These are phyloP conservation scores for Syncephalastrum monosporum DNA, from an alignment of 371 early-diverging fungal species.

Conservation along the genomic window DNA sequence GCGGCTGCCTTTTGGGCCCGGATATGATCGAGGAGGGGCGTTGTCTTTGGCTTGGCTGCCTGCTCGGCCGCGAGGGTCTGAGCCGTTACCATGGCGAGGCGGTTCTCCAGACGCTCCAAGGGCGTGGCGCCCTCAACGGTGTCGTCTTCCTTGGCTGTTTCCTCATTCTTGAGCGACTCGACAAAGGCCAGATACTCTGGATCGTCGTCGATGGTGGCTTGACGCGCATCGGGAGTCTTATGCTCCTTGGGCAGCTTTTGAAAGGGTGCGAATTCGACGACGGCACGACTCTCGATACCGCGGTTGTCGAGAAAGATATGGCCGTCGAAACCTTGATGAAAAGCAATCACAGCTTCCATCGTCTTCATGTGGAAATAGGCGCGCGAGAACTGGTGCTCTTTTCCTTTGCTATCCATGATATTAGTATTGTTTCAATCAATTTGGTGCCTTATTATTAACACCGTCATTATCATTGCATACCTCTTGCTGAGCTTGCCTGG, in stretches of 20 bases:
- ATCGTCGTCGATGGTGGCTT: slow-evolving; percentile 80
- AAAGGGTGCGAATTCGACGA: slow-evolving; percentile 82
- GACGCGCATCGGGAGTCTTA: slow-evolving; percentile 64
- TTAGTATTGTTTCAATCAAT: neutral
- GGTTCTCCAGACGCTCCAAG: slow-evolving; percentile 53
- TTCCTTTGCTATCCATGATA: slow-evolving; percentile 55
- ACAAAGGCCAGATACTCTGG: slow-evolving; percentile 76
- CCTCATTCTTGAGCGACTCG: slow-evolving; percentile 60
- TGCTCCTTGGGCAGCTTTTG: slow-evolving; percentile 71
- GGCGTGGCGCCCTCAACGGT: slow-evolving; percentile 37
- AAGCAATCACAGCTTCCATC: slow-evolving; percentile 65
- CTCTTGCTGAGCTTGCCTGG: slow-evolving; percentile 77
- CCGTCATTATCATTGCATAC: slow-evolving; percentile 26
- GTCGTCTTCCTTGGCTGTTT: slow-evolving; percentile 36
- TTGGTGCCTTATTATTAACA: slow-evolving; percentile 6
- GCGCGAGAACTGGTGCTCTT: slow-evolving; percentile 69
- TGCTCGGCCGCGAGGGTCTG: slow-evolving; percentile 47
- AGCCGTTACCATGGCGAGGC: slow-evolving; percentile 47
- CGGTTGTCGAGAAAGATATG: slow-evolving; percentile 73
- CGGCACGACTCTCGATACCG: slow-evolving; percentile 72
- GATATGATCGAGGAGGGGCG: slow-evolving; percentile 77
- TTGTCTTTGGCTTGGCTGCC: slow-evolving; percentile 57
- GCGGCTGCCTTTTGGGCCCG: slow-evolving; percentile 75
- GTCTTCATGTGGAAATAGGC: slow-evolving; percentile 79
- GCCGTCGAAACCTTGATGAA: slow-evolving; percentile 75